Evolutionary conservation across 2,329 filamentous ascomycete genomes (phyloP), one percentile per base, ranked within the genome.

Genomic region (Colletotrichum melonis): DNA sequence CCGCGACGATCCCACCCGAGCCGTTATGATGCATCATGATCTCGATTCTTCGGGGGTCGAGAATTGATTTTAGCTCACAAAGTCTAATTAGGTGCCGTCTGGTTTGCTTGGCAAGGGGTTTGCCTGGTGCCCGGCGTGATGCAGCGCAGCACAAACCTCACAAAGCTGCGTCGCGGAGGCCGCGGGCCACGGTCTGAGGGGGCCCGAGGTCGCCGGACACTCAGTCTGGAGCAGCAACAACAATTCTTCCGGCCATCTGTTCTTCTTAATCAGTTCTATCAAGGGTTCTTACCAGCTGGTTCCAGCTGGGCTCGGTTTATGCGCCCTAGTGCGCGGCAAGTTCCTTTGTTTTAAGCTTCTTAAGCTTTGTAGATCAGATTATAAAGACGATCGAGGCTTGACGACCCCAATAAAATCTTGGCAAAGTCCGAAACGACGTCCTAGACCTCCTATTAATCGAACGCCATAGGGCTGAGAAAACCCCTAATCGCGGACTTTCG

Each of bases 1-100:
- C 35, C 30, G 24, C 38, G 14, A 32, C 12, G 22, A 62, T 16
- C 35, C 49, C 63, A 62, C 35, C 49, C 16, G 26, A 67, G 63
- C 49, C 57, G 46, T 24, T 67, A 19, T 28, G 24, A 42, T 11
- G 35, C 57, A 63, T 54, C 65, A 69, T 63, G 16, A 52, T 58
- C 38, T 59, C 24, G 52, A 64, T 38, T 26, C 42, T 46, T 19
- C 54, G 22, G 54, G 59, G 38, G 16, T 56, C 12, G 16, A 42
- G 11, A 26, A 30, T 38, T 30, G 38, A 16, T 63, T 69, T 68
- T 54, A 24, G 24, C 54, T 4, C 9, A 1, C 22, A 63, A 68
- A 63, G 58, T 68, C 32, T 60, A 63, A 57, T 30, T n/a, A 5
- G 22, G 2, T 52, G 24, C 35, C n/a, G 28, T 14, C n/a, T 59